A percentile compares a stretch with the other conserved stretches of the same genome.
Conservation (phyloP, 116 monocot genomes). For the Cymodocea nodosa region DNA sequence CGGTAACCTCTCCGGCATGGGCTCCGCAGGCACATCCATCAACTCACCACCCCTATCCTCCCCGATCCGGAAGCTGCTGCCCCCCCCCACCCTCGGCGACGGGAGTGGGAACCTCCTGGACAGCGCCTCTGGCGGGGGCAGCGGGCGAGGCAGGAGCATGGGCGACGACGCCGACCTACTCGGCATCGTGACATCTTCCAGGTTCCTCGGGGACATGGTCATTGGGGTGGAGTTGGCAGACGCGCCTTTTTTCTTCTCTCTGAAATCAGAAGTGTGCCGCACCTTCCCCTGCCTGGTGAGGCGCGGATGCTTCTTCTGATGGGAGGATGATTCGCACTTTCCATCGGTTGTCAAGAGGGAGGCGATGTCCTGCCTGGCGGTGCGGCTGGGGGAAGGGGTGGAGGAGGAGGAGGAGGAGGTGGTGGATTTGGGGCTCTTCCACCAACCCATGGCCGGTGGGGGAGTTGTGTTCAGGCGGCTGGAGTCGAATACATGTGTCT, state of each 20-base stretch:
- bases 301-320: slow-evolving; percentile 1
- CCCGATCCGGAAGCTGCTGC: background rate
- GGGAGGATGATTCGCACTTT: too few relatives aligned
- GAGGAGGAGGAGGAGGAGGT: background rate
- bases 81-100: slow-evolving; percentile 3
- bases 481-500: too few relatives aligned
- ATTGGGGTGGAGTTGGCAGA: slow-evolving; percentile 9
- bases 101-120: background rate
- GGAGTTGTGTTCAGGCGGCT: too few relatives aligned
- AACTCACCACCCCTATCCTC: background rate
- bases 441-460: slow-evolving; percentile 8
- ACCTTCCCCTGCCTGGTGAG: slow-evolving; percentile 17
- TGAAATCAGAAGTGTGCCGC: slow-evolving; percentile 5
- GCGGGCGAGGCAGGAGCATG: slow-evolving; percentile 29
- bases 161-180: slow-evolving; percentile 4
- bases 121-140: slow-evolving; percentile 17
- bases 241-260: background rate
- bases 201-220: slow-evolving; percentile 4
- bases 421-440: slow-evolving; percentile 5
- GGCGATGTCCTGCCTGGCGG: background rate
- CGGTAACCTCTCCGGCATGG: background rate
- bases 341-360: too few relatives aligned
- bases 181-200: background rate
- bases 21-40: background rate
- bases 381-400: background rate